Evolutionary conservation across 805 yeast genomes (phyloP).

Genomic region (Clavispora santaluciae): DNA sequence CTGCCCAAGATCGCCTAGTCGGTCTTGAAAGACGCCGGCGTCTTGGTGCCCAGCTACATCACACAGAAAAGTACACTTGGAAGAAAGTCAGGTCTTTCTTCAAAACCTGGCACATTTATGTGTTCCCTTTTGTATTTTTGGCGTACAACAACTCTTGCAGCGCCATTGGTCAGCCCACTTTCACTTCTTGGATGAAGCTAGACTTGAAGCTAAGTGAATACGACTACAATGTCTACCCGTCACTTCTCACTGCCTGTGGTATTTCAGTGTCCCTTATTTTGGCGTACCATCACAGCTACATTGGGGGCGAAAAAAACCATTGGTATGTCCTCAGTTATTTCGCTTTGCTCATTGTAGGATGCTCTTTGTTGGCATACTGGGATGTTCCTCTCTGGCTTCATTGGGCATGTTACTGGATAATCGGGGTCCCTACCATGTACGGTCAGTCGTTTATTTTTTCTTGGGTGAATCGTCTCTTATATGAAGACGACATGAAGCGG

Average conservation of each 20-base stretch:
- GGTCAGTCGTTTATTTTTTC: slow-evolving; percentile 55
- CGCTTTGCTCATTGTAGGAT: slow-evolving; percentile 35
- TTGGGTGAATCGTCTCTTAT: slow-evolving; percentile 49
- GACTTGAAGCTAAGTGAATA: slow-evolving; percentile 27
- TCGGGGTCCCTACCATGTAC: slow-evolving; percentile 45
- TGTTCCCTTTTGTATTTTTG: slow-evolving; percentile 39
- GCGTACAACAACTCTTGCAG: slow-evolving; percentile 35
- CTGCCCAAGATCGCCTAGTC: slow-evolving; percentile 27
- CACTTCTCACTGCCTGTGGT: slow-evolving; percentile 33
- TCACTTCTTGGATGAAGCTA: slow-evolving; percentile 42
- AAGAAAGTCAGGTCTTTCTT: slow-evolving; percentile 37
- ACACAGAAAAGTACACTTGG: slow-evolving; percentile 37
- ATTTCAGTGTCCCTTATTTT: slow-evolving; percentile 31
- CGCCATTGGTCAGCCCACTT: slow-evolving; percentile 35
- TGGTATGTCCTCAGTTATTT: slow-evolving; percentile 35
- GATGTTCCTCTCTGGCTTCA: slow-evolving; percentile 44
- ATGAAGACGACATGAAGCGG: slow-evolving; percentile 32
- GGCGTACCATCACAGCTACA: slow-evolving; percentile 34
- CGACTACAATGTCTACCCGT: slow-evolving; percentile 39
- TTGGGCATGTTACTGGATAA: slow-evolving; percentile 46
- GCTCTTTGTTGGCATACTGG: slow-evolving; percentile 44
- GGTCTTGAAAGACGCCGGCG: slow-evolving; percentile 40
- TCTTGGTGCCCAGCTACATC: slow-evolving; percentile 34
- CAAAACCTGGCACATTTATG: slow-evolving; percentile 45
- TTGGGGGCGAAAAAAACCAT: slow-evolving; percentile 31